Evolutionary conservation across 768 basidiomycete genomes (phyloP), one percentile per base, ranked within the genome.

Genomic region (Coprinopsis sp.): DNA sequence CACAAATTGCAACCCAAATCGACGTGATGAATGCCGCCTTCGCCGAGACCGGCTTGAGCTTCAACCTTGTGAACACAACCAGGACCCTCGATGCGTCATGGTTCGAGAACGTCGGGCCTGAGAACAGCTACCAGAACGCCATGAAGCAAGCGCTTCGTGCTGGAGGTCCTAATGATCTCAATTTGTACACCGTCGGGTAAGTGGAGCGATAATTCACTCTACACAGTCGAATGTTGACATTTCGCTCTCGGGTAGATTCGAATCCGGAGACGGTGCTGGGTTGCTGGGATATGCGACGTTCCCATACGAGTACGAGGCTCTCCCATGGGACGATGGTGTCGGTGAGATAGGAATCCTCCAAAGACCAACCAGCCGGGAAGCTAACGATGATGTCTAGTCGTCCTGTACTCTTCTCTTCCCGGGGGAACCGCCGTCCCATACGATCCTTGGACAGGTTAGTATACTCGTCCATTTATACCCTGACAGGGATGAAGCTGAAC

Each of bases 221-320:
- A 47, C 13, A 34, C n/a, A 6, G 51, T 58, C 39, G 59, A n/a
- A 31, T 8, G n/a, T n/a, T 31, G 30, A 31, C 43, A 18, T 36
- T 19, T 50, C 12, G 6, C 28, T 14, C 23, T 56, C n/a, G n/a
- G n/a, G n/a, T 22, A 68, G 72, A 40, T 71, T 74, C 61, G 55
- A 37, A 25, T 64, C 61, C 37, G 70, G 66, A 12, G 55, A 64
- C 22, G 71, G 62, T 47, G 55, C 59, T 23, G 73, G 74, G 29
- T 69, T 79, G 11, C 66, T 82, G 21, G 76, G 77, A 25, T 79
- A 79, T 53, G 61, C 77, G 1, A 78, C 77, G 24, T 78, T 77
- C 68, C 79, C 78, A 8, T 66, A 56, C 2, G 51, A 58, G 49
- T 79, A 75, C 57, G 24, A 55, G 6, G n/a, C 54, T 24, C 60